Evolutionary conservation across 371 early-diverging fungal genomes (phyloP).

Genomic region (Circinella minor): DNA sequence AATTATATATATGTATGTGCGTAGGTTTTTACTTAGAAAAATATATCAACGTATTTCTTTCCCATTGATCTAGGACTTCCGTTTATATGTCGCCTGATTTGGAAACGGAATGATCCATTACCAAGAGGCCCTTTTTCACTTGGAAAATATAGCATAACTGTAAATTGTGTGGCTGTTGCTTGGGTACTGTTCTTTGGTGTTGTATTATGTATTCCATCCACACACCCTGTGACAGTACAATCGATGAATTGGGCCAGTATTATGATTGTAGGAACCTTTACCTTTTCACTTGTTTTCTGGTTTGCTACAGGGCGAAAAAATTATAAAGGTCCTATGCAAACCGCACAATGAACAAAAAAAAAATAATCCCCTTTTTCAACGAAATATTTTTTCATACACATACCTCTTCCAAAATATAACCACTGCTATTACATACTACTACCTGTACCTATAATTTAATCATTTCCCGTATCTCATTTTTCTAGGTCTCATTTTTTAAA

Average conservation of each 20-base stretch:
- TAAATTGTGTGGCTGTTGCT: slow-evolving; percentile 25
- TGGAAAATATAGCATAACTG: slow-evolving; percentile 26
- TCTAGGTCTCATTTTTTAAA: no score
- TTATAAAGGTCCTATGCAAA: slow-evolving; percentile 39
- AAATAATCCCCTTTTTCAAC: no score
- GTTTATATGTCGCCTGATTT: slow-evolving; percentile 31
- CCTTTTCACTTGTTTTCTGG: slow-evolving; percentile 28
- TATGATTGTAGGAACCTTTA: slow-evolving; percentile 26
- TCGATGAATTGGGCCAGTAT: slow-evolving; percentile 32
- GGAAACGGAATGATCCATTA: slow-evolving; percentile 16
- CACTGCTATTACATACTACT: no score
- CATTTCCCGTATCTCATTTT: no score
- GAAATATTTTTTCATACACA: no score
- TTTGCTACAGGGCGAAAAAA: slow-evolving; percentile 20
- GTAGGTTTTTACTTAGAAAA: neutral
- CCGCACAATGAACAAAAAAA: neutral
- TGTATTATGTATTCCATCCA: slow-evolving; percentile 30
- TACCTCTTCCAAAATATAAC: no score
- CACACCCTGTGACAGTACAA: slow-evolving; percentile 19
- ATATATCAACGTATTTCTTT: neutral
- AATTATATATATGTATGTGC: neutral
- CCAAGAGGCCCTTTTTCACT: slow-evolving; percentile 28
- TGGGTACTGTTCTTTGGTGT: slow-evolving; percentile 34
- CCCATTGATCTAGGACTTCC: slow-evolving; percentile 14
- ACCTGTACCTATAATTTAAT: no score